Conservation (phyloP, 2,329 filamentous ascomycete genomes). For the Diaporthe longicolla region DNA sequence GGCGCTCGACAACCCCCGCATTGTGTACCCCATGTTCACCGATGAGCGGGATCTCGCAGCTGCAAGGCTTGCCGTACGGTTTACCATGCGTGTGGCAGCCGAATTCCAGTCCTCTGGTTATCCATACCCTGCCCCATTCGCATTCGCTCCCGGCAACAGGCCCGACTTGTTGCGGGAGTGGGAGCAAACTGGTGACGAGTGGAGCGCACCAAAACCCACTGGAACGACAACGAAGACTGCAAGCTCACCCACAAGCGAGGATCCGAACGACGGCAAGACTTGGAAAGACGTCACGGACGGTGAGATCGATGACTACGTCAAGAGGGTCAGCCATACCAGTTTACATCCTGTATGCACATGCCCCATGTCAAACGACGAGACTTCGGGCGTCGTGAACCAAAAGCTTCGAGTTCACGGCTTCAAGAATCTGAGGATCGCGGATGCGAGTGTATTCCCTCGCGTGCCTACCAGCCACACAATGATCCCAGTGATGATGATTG, state of each 20-base stretch:
- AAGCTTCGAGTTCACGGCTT: neutral
- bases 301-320: neutral
- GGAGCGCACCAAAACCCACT: neutral
- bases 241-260: neutral
- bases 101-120: neutral
- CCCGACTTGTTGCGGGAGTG: neutral
- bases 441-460: neutral
- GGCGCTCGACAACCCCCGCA: neutral
- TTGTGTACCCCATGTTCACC: neutral
- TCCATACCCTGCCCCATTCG: neutral
- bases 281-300: neutral
- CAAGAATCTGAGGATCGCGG: neutral
- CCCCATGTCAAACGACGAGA: neutral
- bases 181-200: neutral
- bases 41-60: neutral
- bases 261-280: neutral
- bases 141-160: neutral
- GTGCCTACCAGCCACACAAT: neutral
- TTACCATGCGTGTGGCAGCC: neutral
- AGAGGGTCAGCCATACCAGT: neutral
- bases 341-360: neutral
- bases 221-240: neutral
- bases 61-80: neutral
- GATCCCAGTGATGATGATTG: neutral
- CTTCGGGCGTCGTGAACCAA: neutral